A percentile compares a stretch with the other conserved stretches of the same genome.
Conservation (phyloP, 2,329 filamentous ascomycete species). For the Graphiopsis chlorocephala region DNA sequence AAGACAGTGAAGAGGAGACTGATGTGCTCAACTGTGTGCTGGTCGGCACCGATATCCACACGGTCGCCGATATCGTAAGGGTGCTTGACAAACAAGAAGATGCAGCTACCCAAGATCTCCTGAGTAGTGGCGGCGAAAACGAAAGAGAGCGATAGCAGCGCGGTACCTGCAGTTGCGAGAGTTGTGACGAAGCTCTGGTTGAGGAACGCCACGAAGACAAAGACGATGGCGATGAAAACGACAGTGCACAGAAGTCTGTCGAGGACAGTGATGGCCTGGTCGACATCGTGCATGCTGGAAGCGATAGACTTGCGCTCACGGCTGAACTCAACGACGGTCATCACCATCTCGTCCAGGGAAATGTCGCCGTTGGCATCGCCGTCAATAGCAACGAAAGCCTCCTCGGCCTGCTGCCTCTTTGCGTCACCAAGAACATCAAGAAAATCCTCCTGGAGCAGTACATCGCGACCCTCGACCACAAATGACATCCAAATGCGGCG, state of each 20-base stretch:
- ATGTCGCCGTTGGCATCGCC: slow-evolving; percentile 90
- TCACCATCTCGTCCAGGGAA: slow-evolving; percentile 90
- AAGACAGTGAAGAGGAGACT: slow-evolving; percentile 92
- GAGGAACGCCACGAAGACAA: slow-evolving; percentile 71
- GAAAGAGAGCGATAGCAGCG: slow-evolving; percentile 92
- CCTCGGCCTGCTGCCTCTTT: slow-evolving; percentile 74
- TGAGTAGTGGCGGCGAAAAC: slow-evolving; percentile 89
- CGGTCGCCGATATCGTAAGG: slow-evolving; percentile 95
- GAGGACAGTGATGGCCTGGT: slow-evolving; percentile 86
- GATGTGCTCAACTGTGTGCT: slow-evolving; percentile 86
- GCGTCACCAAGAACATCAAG: slow-evolving; percentile 78
- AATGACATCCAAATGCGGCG: slow-evolving; percentile 97
- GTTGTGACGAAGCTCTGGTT: slow-evolving; percentile 81
- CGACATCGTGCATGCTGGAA: slow-evolving; percentile 95
- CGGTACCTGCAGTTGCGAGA: slow-evolving; percentile 84
- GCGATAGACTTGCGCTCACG: slow-evolving; percentile 84
- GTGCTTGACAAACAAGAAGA: slow-evolving; percentile 98
- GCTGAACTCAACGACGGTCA: slow-evolving; percentile 79
- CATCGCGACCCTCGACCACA: slow-evolving; percentile 82
- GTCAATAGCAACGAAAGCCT: slow-evolving; percentile 79
- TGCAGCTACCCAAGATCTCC: slow-evolving; percentile 96
- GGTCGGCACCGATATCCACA: slow-evolving; percentile 71
- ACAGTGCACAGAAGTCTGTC: slow-evolving; percentile 82
- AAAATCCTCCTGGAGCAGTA: slow-evolving; percentile 77
- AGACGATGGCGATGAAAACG: slow-evolving; percentile 71